phyloP scores from a whole-genome alignment of 2,329 filamentous ascomycete genomes.

The Phyllosticta ampelicida region DNA sequence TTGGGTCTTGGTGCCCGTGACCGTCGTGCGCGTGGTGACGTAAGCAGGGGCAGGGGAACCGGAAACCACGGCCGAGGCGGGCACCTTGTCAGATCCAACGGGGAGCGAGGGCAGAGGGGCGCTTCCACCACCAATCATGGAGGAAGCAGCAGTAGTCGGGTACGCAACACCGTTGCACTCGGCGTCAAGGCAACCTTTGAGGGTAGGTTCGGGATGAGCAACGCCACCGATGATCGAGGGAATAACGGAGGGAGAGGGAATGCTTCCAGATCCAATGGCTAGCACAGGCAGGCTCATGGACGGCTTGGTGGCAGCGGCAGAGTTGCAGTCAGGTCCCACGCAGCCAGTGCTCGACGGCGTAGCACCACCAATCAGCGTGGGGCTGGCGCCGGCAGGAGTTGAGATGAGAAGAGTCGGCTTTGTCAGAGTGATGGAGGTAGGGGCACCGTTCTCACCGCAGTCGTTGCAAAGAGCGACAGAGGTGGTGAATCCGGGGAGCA shows the following conservation, averaged over 20 bases:
- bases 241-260: not conserved
- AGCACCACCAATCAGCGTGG: not conserved
- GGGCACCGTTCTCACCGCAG: slow-evolving; percentile 15
- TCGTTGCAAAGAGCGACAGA: slow-evolving; percentile 19
- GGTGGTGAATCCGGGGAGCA: slow-evolving; percentile 19
- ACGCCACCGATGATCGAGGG: not conserved
- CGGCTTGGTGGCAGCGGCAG: not conserved
- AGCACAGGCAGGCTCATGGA: not conserved
- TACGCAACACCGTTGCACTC: not conserved
- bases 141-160: too few species aligned
- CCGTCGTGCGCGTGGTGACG: not conserved
- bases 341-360: not conserved
- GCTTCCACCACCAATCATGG: not conserved
- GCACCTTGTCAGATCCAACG: not conserved
- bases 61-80: not conserved
- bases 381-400: not conserved
- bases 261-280: not conserved
- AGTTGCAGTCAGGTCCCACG: not conserved
- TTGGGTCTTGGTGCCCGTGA: not conserved
- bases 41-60: slow-evolving; percentile 8
- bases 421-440: slow-evolving; percentile 20
- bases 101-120: not conserved
- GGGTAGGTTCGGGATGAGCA: not conserved
- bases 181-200: not conserved
- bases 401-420: not conserved